Evolutionary conservation across 2,329 filamentous ascomycete species (phyloP), one percentile per base, ranked within the genome.

Genomic region (Trichoderma cornu-damae): DNA sequence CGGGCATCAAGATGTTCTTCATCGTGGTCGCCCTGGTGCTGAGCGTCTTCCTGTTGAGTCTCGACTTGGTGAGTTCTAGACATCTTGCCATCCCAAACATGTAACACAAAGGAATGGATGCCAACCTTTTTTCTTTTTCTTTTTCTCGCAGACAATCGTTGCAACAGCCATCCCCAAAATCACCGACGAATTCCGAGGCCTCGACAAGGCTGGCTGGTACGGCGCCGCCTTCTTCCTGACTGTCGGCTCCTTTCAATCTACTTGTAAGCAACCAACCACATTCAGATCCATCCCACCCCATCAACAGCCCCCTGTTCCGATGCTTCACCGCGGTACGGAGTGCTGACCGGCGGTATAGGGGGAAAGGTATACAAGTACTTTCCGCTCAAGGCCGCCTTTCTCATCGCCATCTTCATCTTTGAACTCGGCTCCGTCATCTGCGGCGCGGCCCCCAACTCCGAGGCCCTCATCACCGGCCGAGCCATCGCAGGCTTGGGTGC

Each of bases 181-280:
- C 63, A 81, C 80, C 1, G 75, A 75, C 61, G 74, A 79, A 38
- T 79, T 80, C 69, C 71, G 78, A 57, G 72, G 76, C 47, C 73
- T 82, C 16, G 72, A 75, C 34, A 77, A 82, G 60, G 75, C 82
- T 11, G 77, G 78, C 20, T 86, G 83, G 83, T 85, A 85, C 62
- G 81, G 79, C 2, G 75, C 79, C 14, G 78, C 78, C 40, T 82
- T 78, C 62, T 79, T 81, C 67, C 70, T 80, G 62, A 77, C 76
- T 1, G 65, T 77, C 28, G 77, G 73, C 8, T 70, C 70, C 58
- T 72, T 76, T 63, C 75, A 78, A 64, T 73, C 75, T 42, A 70
- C 72, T 14, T 78, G 73, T 72, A 67, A 9, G 18, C 16, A 9
- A 49, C 12, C n/a, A 22, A 52, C 18, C 34, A 18, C 61, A 64